Conservation (phyloP, 176 grass and related monocot genomes). For the Triticum turgidum region DNA sequence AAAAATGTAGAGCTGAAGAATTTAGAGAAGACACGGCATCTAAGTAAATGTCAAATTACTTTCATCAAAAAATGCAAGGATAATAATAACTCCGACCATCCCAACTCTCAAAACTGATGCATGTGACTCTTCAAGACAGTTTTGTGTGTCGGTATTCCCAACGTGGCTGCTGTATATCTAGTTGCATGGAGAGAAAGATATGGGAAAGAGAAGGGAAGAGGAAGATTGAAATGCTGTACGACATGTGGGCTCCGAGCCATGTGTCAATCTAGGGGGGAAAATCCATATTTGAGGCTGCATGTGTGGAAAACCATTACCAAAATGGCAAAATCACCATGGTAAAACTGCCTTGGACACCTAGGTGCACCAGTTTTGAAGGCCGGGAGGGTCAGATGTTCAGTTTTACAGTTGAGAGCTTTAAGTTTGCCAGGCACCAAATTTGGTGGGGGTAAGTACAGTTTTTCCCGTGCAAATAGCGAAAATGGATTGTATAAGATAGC, state of each 20-base stretch:
- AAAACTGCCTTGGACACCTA: background rate
- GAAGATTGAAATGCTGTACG: background rate
- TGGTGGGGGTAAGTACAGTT: background rate
- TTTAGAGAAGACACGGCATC: constrained; percentile 14
- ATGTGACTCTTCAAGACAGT: background rate
- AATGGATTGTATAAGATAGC: constrained; percentile 16
- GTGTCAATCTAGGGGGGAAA: background rate
- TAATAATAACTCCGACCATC: background rate
- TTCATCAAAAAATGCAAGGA: constrained; percentile 1
- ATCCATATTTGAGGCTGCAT: background rate
- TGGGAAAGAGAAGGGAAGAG: background rate
- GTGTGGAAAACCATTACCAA: background rate
- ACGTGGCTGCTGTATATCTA: background rate
- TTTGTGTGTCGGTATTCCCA: background rate
- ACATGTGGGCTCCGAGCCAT: background rate
- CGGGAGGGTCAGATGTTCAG: background rate
- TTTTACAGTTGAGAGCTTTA: background rate
- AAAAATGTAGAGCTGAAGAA: background rate
- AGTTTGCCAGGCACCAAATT: background rate
- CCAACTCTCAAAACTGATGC: background rate
- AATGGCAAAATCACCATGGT: background rate
- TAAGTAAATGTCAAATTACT: background rate
- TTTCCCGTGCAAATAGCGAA: background rate
- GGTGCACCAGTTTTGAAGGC: background rate
- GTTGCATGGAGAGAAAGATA: background rate